Evolutionary conservation across 208 protist genomes (phyloP).

Genomic region (Trypanosoma grayi): DNA sequence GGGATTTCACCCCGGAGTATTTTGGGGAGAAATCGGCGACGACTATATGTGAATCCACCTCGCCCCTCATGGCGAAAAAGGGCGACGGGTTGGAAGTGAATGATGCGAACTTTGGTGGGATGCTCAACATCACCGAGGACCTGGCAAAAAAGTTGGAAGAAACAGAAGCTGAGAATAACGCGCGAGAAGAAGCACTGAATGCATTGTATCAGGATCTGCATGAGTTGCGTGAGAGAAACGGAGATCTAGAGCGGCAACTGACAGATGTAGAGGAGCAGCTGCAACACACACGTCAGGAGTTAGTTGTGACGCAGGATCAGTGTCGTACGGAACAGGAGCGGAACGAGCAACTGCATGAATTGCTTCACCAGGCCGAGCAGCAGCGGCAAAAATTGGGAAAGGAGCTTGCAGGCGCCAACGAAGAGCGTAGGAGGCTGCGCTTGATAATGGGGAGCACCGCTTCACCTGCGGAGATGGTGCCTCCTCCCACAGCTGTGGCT

Average conservation of each 20-base stretch:
- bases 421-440: slow-evolving; percentile 3
- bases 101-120: neutral
- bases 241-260: slow-evolving; percentile 18
- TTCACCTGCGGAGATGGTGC: neutral
- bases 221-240: slow-evolving; percentile 27
- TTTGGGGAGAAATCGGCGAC: neutral
- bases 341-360: slow-evolving; percentile 2
- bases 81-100: neutral
- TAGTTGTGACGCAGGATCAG: neutral
- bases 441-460: neutral
- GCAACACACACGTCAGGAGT: neutral
- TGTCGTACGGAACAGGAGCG: neutral
- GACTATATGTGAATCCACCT: neutral
- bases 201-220: slow-evolving; percentile 41
- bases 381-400: slow-evolving; percentile 3
- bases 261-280: slow-evolving; percentile 7
- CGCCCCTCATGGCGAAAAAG: neutral
- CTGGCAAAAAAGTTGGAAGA: slow-evolving; percentile 4
- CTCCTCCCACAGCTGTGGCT: neutral
- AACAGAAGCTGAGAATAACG: slow-evolving; percentile 22
- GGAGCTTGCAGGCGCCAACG: slow-evolving; percentile 13
- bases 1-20: neutral
- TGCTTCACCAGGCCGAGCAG: neutral
- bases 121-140: neutral
- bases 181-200: slow-evolving; percentile 43